Base-by-base conservation (phyloP, 805 yeast genomes). In the Pichia paraexigua region DNA sequence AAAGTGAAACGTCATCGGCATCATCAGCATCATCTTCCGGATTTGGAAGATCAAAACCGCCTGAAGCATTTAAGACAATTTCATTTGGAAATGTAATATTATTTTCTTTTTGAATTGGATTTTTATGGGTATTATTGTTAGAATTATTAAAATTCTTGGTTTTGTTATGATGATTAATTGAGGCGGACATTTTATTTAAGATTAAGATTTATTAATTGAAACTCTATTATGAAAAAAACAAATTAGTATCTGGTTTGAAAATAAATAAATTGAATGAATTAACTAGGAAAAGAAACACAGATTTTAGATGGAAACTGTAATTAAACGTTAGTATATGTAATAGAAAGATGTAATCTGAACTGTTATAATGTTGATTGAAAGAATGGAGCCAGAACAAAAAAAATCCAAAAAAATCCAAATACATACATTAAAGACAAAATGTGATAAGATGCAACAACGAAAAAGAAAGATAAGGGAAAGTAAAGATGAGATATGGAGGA, bases 41-140 rank as follows among this genome's bases (percentile, higher is more conserved):
- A 11, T 35, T 22, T 37, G 47, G 47, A 17, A 48, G 25, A 41
- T 48, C 47, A 28, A 48, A 41, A 10, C 43, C 46, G 42, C 46
- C 49, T 2, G 49, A 41, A 20, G 53, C 46, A 42, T 46, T 46
- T 11, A 50, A 30, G 25, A 28, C 37, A 12, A 50, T 41, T 18
- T 50, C 41, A 18, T 50, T 46, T 28, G 52, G 52, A 32, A 49
- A 49, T 5, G 30, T 30, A 13, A 32, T 15, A 20, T 49, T 35
- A 15, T 35, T 3, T 17, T 35, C 39, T 10, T 35, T 35, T 35
- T 35, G 39, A 35, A 17, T 17, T 30, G n/a, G 35, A 35, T 12
- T 30, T 30, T 30, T 30, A 13, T 30, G 17, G n/a, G n/a, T 25
- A 42, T 25, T 25, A 42, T 25, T 25, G n/a, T 25, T 25, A 35